Base-by-base conservation (phyloP, 2,329 filamentous ascomycete genomes). In the Pezicula radicicola region DNA sequence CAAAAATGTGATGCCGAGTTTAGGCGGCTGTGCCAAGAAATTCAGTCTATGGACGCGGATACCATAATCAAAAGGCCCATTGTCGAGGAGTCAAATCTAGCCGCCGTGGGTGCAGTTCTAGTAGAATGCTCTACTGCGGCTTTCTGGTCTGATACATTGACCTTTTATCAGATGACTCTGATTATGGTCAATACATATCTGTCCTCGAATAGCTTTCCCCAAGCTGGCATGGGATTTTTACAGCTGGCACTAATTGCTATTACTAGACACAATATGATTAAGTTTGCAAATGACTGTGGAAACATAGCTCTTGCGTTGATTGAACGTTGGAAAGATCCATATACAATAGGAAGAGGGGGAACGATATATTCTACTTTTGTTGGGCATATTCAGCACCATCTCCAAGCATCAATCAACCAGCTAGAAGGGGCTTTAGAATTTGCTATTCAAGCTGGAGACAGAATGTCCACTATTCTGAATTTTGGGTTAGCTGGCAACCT, bases 1-100 rank as follows among this genome's bases (percentile, higher is more conserved):
- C 84, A 92, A 59, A 82, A 87, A 60, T 95, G 90, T 63, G 92
- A 97, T 64, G 71, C 73, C 16, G 83, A 87, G 49, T 96, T 94
- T 61, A 77, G 84, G 58, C 75, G 77, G 48, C 72, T 87, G 16
- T 77, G 80, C 16, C 67, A 76, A 2, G 77, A 78, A 61, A 77
- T 91, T 10, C 78, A 80, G 63, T 77, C 72, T 40, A 79, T 79
- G 68, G 84, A 83, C 41, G 72, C 71, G 27, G 60, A 70, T 6
- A 67, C 74, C 4, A 62, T 84, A 2, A 57, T 81, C 44, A 71
- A 70, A 36, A 70, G 72, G n/a, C 61, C 68, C 13, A 66, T 70
- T n/a, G 65, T 70, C 1, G 72, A 72, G 12, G 79, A 87, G 55
- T 70, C 79, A 3, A 73, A 77, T 27, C 67, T 89, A 46, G 74